Evolutionary conservation across 139 green algal genomes (phyloP), one percentile per base, ranked within the genome.

Genomic region (Raphidocelis subcapitata): DNA sequence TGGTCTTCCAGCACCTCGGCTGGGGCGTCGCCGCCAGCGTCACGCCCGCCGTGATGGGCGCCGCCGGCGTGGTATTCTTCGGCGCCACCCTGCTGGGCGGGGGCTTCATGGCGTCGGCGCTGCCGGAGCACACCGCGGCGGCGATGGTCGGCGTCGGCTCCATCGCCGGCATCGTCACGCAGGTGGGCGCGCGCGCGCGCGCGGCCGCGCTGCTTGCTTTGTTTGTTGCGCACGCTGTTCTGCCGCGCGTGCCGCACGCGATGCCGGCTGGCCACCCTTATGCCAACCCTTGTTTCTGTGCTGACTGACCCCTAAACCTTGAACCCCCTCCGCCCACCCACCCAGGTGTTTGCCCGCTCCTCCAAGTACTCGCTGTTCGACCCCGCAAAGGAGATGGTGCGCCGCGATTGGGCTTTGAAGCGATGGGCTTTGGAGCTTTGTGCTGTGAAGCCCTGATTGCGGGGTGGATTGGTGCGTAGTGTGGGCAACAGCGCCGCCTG

Each of bases 321-420:
- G n/a, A n/a, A n/a, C n/a, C n/a, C n/a, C n/a, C n/a, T n/a, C n/a
- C 41, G 41, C 41, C 5, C 10, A 29, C 20, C 16, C 12, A 3
- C 8, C 12, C 47, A 76, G 70, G 86, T 92, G 44, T 91, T 89
- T 87, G 88, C 88, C 3, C 83, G 88, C 16, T 79, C 82, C 31
- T 69, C 81, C 79, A 95, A 95, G 81, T 95, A 92, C 81, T 85
- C 70, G 1, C 78, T 95, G 70, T 95, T 95, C 61, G 89, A 93
- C 72, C 89, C 90, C 1, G 86, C 89, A 51, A 94, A 95, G 79
- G 92, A 97, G 80, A 97, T 97, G 92, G 72, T 76, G 59, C 37
- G 59, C 2, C 59, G 41, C 31, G 31, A 47, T 12, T n/a, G 28
- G 54, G 21, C 15, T 23, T n/a, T 20, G 54, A 14, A 61, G 18